phyloP scores from a whole-genome alignment of 179 eudicot genomes.

The Patellifolia procumbens region DNA sequence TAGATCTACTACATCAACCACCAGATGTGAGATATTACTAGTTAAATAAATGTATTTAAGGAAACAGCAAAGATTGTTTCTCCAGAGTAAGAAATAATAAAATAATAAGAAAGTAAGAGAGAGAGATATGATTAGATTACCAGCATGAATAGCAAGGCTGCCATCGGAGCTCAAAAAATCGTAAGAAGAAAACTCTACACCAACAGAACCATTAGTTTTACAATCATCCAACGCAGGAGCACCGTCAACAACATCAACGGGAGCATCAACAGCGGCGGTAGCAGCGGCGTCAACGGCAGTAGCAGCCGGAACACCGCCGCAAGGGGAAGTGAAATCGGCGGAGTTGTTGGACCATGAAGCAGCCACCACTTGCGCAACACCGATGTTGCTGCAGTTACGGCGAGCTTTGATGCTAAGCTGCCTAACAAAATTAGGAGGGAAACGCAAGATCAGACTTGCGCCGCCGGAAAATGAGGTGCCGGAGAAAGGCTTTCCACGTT shows the following conservation, averaged over 20 bases:
- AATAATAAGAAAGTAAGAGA: neutral
- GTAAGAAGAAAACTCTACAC: conserved; percentile 31
- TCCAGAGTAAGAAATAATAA: neutral
- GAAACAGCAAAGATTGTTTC: neutral
- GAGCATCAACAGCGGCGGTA: conserved; percentile 34
- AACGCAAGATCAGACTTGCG: conserved; percentile 55
- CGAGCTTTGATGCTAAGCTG: conserved; percentile 92
- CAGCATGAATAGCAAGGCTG: conserved; percentile 91
- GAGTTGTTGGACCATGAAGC: conserved; percentile 75
- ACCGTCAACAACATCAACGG: conserved; percentile 25
- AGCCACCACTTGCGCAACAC: conserved; percentile 94
- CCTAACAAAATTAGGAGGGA: conserved; percentile 85
- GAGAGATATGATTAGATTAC: too few relatives aligned
- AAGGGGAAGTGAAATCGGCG: conserved; percentile 11
- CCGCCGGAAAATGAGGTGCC: conserved; percentile 9
- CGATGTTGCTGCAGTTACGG: conserved; percentile 95
- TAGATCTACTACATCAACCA: neutral
- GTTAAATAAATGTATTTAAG: neutral
- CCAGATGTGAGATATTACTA: neutral
- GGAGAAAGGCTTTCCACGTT: conserved; percentile 9
- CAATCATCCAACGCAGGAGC: conserved; percentile 23
- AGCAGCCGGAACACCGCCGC: conserved; percentile 46
- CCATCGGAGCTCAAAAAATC: conserved; percentile 74
- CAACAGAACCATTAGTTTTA: conserved; percentile 26
- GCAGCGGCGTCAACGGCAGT: conserved; percentile 50